phyloP scores from a whole-genome alignment of 2,329 filamentous ascomycete species.

The Xylariomycetidae sp. region DNA sequence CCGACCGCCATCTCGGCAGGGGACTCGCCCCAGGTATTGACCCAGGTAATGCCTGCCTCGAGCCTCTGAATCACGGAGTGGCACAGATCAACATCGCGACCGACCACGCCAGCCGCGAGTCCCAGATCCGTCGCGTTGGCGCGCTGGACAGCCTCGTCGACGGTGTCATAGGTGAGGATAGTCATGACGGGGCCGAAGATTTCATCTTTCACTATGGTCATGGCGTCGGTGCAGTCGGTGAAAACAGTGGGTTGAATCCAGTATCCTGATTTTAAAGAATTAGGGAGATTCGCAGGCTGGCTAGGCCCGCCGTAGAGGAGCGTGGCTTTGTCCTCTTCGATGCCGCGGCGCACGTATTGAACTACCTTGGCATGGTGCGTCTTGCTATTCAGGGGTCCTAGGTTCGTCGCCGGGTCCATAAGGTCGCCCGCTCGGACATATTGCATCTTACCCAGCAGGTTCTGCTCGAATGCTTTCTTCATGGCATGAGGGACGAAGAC shows the following conservation, averaged over 20 bases:
- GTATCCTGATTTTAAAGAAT: conserved; percentile 58
- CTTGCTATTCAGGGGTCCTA: conserved; percentile 75
- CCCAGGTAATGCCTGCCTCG: conserved; percentile 84
- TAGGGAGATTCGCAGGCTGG: conserved; percentile 49
- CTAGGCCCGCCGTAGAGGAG: conserved; percentile 67
- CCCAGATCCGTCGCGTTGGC: conserved; percentile 77
- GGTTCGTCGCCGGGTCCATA: conserved; percentile 70
- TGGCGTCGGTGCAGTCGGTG: conserved; percentile 76
- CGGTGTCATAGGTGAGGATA: conserved; percentile 66
- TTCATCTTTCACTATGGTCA: conserved; percentile 76
- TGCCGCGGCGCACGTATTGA: conserved; percentile 72
- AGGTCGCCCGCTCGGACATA: conserved; percentile 69
- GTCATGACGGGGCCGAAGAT: conserved; percentile 88
- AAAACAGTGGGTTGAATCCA: conserved; percentile 84
- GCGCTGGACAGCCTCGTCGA: conserved; percentile 65
- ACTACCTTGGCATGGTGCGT: conserved; percentile 72
- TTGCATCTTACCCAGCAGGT: conserved; percentile 64
- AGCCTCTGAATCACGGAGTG: conserved; percentile 67
- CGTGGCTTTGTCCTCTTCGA: conserved; percentile 66
- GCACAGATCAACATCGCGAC: conserved; percentile 67
- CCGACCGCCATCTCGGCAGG: conserved; percentile 91
- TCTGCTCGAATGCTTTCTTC: conserved; percentile 63
- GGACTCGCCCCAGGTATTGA: conserved; percentile 91
- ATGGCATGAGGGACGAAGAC: conserved; percentile 72
- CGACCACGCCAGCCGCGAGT: conserved; percentile 80